These are phyloP conservation scores for Aspergillus homomorphus DNA, from an alignment of 495 filamentous ascomycete genomes.

Conservation along the genomic window DNA sequence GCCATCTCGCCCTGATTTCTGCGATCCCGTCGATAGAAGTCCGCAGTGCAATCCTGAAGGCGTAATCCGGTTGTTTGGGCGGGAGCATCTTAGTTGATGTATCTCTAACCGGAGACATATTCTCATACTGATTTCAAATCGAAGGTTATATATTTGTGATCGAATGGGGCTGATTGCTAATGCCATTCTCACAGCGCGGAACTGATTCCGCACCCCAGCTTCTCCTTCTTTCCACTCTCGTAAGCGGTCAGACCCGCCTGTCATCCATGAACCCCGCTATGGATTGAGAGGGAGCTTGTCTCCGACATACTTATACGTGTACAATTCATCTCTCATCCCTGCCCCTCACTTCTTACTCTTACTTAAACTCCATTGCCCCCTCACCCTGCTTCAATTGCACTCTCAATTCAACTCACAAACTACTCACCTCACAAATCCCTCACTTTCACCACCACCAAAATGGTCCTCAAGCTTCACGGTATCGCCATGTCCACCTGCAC, in stretches of 20 bases:
- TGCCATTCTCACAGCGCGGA: not conserved
- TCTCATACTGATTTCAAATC: not conserved
- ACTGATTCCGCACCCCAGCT: not conserved
- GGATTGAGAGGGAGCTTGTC: no score
- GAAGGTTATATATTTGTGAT: not conserved
- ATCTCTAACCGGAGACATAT: not conserved
- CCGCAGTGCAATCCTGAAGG: no score
- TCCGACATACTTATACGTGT: no score
- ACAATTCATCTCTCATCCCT: no score
- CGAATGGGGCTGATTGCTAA: not conserved
- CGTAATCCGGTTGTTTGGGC: no score
- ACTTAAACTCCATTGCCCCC: not conserved
- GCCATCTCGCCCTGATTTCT: no score
- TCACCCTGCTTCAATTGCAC: not conserved
- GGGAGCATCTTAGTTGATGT: no score
- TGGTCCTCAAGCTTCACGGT: slow-evolving; percentile 3
- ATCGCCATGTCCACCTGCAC: slow-evolving; percentile 1
- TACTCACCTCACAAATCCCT: not conserved
- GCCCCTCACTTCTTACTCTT: not conserved
- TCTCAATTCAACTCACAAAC: not conserved
- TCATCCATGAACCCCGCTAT: no score
- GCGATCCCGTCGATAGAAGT: no score
- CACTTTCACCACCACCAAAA: not conserved
- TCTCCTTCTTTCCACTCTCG: not conserved
- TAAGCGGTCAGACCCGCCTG: not conserved